Evolutionary conservation across 345 rosid genomes (phyloP), one percentile per base, ranked within the genome.

Genomic region (Erucastrum elatum): DNA sequence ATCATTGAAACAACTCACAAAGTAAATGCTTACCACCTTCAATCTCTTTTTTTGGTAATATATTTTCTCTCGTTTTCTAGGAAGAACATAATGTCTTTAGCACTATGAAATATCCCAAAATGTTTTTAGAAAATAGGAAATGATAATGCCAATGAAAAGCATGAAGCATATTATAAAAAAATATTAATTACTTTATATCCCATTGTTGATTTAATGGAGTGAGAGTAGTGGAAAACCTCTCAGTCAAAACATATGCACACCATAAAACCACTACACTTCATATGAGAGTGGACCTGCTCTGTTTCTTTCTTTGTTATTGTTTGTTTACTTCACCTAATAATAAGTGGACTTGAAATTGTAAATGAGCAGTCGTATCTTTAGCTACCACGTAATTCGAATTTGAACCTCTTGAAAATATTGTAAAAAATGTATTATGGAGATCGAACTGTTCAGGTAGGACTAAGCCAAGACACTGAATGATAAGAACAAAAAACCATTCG

Each of bases 1-100:
- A 79, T 73, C 78, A 79, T 79, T 79, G 64, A 79, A 34, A 79
- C 78, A 79, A 69, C 70, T 73, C 74, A 79, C 78, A 60, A 66
- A 79, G 58, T 67, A 25, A 31, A 78, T 55, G 72, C 71, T 33
- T 39, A 64, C 34, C 76, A 72, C 67, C 72, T 30, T 26, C 29
- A 17, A 6, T 46, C 29, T 33, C 0, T 10, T 31, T 5, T 63
- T 26, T 46, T 25, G 33, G 29, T 15, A 55, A 39, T 21, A 39
- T 64, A 65, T 33, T 78, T 71, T 21, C n/a, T 12, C 33, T 60
- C 34, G 27, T 59, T 72, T 66, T 44, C 51, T 55, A 59, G 15
- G 56, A 78, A 31, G 56, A 46, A 2, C 44, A 10, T 70, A 13
- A 70, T 21, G 21, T 25, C 37, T 63, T 58, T 33, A 62, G 64